These are phyloP conservation scores for Biscutella auriculata DNA, from an alignment of 441 rosid species.

Conservation along the genomic window DNA sequence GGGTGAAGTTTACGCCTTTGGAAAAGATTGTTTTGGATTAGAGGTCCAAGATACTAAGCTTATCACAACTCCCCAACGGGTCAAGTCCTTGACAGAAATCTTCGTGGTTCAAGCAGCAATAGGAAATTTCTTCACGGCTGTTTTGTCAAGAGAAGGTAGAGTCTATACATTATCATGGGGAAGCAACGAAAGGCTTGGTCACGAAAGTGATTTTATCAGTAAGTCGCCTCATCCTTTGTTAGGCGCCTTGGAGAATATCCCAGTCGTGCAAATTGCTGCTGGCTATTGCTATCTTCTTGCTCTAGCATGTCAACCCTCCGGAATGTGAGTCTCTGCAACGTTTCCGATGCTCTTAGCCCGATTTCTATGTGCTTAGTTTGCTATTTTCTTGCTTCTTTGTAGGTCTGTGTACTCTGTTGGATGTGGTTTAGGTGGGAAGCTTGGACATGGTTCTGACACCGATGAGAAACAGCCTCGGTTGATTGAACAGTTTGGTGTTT, in stretches of 20 bases:
- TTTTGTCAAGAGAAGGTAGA: constrained; percentile 83
- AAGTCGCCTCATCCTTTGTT: constrained; percentile 65
- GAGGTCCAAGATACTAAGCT: constrained; percentile 42
- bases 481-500: constrained; percentile 56
- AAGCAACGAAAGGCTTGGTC: constrained; percentile 65
- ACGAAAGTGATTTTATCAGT: constrained; percentile 53
- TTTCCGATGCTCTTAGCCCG: neutral
- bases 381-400: neutral
- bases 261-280: constrained; percentile 79
- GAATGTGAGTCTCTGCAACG: constrained; percentile 57
- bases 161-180: constrained; percentile 95
- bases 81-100: constrained; percentile 60
- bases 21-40: constrained; percentile 58
- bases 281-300: constrained; percentile 94
- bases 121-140: constrained; percentile 77
- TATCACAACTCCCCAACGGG: constrained; percentile 54
- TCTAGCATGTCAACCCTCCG: constrained; percentile 72
- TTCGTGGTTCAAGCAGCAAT: constrained; percentile 87
- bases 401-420: constrained; percentile 96
- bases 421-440: constrained; percentile 92
- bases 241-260: constrained; percentile 71
- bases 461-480: constrained; percentile 77
- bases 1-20: constrained; percentile 75
- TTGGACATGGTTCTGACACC: constrained; percentile 69
- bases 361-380: neutral